Evolutionary conservation across 164 flowering plant species (phyloP).

Genomic region (Tetracentron sinense): DNA sequence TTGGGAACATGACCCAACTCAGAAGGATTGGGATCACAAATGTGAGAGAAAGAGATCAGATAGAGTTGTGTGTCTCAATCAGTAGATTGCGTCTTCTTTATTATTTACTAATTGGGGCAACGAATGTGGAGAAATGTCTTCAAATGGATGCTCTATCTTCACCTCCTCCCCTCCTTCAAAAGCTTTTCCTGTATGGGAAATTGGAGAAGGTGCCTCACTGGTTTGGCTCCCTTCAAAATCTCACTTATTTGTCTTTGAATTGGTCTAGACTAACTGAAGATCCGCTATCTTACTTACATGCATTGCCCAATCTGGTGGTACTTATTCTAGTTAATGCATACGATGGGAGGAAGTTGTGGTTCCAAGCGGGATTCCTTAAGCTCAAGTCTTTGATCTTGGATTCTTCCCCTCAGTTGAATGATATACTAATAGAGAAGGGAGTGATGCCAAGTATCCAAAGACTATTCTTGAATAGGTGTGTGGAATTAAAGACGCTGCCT

Average conservation of each 20-base stretch:
- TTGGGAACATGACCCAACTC: conserved; percentile 1
- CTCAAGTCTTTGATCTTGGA: neutral
- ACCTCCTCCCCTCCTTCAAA: conserved; percentile 10
- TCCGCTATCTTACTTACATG: conserved; percentile 1
- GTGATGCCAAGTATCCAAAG: neutral
- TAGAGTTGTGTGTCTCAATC: neutral
- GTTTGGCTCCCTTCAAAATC: conserved; percentile 9
- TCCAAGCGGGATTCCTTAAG: neutral
- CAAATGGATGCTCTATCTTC: neutral
- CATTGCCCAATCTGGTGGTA: conserved; percentile 7
- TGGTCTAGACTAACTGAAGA: conserved; percentile 6
- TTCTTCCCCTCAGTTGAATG: neutral
- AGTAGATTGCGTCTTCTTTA: neutral
- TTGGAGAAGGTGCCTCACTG: conserved; percentile 6
- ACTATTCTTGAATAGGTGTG: neutral
- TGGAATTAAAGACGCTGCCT: conserved; percentile 7
- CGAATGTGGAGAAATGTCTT: neutral
- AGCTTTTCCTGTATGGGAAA: neutral
- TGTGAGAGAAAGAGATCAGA: conserved; percentile 1
- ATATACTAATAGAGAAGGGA: neutral
- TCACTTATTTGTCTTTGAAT: conserved; percentile 2
- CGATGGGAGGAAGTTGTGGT: conserved; percentile 1
- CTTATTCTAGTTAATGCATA: conserved; percentile 7
- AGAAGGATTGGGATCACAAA: conserved; percentile 2
- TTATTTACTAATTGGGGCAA: neutral